Evolutionary conservation across 1,284 basidiomycete species (phyloP).

Genomic region (Trichosporon sp.): DNA sequence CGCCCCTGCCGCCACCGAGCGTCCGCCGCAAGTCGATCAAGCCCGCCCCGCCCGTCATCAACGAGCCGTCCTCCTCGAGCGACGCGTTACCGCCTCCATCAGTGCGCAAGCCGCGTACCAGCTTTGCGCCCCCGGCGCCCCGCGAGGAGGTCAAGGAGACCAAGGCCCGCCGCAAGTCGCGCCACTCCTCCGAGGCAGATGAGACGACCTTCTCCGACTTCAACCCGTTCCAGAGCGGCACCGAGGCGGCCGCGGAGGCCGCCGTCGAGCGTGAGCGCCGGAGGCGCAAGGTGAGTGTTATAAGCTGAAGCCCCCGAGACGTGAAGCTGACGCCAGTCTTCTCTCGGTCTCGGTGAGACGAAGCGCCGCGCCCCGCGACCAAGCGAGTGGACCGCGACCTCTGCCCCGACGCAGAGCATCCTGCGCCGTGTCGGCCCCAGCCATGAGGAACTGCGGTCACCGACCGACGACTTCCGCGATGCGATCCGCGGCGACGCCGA

Average conservation of each 20-base stretch:
- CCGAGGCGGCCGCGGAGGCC: slow-evolving; percentile 52
- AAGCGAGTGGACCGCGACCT: slow-evolving; percentile 34
- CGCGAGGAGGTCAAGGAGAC: slow-evolving; percentile 66
- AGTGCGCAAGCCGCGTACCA: slow-evolving; percentile 25
- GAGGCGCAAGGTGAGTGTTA: slow-evolving; percentile 48
- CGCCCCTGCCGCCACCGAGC: background rate
- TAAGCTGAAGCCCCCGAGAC: background rate
- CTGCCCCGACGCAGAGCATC: slow-evolving; percentile 30
- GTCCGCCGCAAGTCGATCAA: slow-evolving; percentile 17
- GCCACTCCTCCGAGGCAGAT: slow-evolving; percentile 35
- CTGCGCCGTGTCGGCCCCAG: slow-evolving; percentile 46
- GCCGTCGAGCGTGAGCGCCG: slow-evolving; percentile 43
- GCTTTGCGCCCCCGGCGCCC: slow-evolving; percentile 44
- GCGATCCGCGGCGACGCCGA: slow-evolving; percentile 34
- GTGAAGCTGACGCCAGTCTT: slow-evolving; percentile 29
- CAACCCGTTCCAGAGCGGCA: slow-evolving; percentile 62
- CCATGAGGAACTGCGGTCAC: slow-evolving; percentile 43
- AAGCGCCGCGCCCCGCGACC: slow-evolving; percentile 31
- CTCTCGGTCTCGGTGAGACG: slow-evolving; percentile 29
- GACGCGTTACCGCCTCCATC: slow-evolving; percentile 9
- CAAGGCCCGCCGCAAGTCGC: slow-evolving; percentile 28
- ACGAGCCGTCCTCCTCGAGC: slow-evolving; percentile 16
- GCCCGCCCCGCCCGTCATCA: background rate
- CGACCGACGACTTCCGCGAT: slow-evolving; percentile 41
- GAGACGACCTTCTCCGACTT: slow-evolving; percentile 59